A percentile compares a stretch with the other conserved stretches of the same genome.
phyloP scores from a whole-genome alignment of 2,329 filamentous ascomycete species.

The Emmonsiellopsis sp. region DNA sequence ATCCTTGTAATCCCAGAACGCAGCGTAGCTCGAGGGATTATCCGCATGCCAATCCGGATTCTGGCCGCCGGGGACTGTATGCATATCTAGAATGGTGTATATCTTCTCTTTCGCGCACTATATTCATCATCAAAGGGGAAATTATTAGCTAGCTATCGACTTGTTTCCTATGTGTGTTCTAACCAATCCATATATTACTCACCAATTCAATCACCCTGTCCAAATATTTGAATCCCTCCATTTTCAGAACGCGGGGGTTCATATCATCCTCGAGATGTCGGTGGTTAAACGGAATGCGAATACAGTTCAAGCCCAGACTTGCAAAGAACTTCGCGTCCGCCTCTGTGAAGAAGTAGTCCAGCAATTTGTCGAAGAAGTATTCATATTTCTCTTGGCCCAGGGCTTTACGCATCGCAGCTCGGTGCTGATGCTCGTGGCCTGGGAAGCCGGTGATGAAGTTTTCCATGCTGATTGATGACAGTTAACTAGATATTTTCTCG shows the following conservation, averaged over 20 bases:
- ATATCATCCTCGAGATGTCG: constrained; percentile 42
- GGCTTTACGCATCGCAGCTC: constrained; percentile 43
- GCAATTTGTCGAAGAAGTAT: constrained; percentile 50
- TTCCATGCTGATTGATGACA: constrained; percentile 36
- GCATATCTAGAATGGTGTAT: constrained; percentile 44
- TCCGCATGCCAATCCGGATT: constrained; percentile 45
- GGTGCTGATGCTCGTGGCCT: constrained; percentile 49
- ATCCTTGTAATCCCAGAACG: constrained; percentile 44
- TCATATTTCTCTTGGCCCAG: constrained; percentile 48
- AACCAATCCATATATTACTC: background rate
- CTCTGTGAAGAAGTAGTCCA: constrained; percentile 51
- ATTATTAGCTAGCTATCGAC: background rate
- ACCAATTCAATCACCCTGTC: constrained; percentile 37
- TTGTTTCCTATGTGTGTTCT: background rate
- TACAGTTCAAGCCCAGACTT: constrained; percentile 47
- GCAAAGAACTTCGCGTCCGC: constrained; percentile 50
- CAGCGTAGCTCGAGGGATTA: constrained; percentile 35
- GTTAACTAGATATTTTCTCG: too few species aligned
- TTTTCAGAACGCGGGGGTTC: constrained; percentile 37
- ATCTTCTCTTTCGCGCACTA: constrained; percentile 37
- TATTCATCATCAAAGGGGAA: background rate
- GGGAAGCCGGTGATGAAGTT: constrained; percentile 56
- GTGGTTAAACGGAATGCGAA: constrained; percentile 54
- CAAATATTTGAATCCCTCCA: constrained; percentile 38
- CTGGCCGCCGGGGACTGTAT: constrained; percentile 41